Percentiles rank a stretch among this genome's conserved stretches.
Evolutionary conservation across 164 flowering plant genomes (phyloP).

Genomic region (Dillenia suffruticosa): DNA sequence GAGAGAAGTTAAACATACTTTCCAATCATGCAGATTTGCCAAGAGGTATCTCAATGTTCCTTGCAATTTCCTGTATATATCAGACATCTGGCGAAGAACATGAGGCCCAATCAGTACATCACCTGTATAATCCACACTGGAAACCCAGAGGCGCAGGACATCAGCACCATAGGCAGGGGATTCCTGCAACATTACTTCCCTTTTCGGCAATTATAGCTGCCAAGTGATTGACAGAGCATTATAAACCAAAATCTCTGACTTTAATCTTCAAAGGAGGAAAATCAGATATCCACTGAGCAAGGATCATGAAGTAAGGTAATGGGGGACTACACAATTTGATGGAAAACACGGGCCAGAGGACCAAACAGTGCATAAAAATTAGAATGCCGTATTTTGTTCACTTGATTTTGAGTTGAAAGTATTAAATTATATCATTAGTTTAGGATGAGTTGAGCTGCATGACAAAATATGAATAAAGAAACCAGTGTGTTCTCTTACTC

Average conservation of each 20-base stretch:
- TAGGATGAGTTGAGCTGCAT: background rate
- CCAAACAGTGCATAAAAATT: background rate
- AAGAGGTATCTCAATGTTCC: conserved; percentile 91
- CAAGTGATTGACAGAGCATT: conserved; percentile 16
- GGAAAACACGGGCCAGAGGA: background rate
- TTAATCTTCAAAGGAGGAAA: background rate
- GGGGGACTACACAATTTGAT: background rate
- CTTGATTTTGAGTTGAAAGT: background rate
- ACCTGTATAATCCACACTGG: conserved; percentile 95
- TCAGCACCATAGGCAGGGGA: conserved; percentile 93
- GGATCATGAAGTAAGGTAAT: too few species aligned
- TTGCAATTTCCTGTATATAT: conserved; percentile 83
- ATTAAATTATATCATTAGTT: background rate
- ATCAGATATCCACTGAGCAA: background rate
- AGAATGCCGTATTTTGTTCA: too few species aligned
- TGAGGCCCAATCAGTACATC: conserved; percentile 91
- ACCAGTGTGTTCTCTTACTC: conserved; percentile 39
- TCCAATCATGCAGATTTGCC: conserved; percentile 94
- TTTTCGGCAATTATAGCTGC: conserved; percentile 79
- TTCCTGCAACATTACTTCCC: conserved; percentile 89
- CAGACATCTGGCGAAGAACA: conserved; percentile 94
- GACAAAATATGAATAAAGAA: background rate
- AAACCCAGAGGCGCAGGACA: conserved; percentile 95
- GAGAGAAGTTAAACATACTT: conserved; percentile 35
- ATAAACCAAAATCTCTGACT: background rate